Evolutionary conservation across 495 filamentous ascomycete species (phyloP).

Genomic region (Hyaloscypha bicolor): DNA sequence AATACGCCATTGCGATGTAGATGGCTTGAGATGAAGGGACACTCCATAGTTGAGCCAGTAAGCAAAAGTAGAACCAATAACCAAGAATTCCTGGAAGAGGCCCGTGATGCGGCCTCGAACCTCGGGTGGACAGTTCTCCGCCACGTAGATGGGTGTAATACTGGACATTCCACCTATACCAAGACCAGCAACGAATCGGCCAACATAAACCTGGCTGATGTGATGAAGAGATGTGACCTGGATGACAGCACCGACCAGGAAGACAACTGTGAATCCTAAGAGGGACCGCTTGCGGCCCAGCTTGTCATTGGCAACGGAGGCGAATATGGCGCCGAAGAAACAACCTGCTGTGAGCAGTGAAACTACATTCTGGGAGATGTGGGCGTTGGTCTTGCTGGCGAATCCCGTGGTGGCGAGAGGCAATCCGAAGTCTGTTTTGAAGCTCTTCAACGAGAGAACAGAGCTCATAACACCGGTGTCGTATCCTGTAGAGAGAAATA

Average conservation of each 20-base stretch:
- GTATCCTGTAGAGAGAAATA: conserved; percentile 34
- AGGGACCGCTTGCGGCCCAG: conserved; percentile 39
- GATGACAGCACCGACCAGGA: conserved; percentile 39
- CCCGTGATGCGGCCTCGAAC: conserved; percentile 52
- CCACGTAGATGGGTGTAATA: conserved; percentile 45
- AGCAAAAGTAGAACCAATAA: conserved; percentile 49
- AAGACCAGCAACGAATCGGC: conserved; percentile 52
- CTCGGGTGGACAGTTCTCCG: conserved; percentile 57
- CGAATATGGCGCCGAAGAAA: conserved; percentile 30
- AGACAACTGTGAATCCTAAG: conserved; percentile 40
- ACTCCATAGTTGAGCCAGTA: conserved; percentile 58
- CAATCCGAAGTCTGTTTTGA: conserved; percentile 54
- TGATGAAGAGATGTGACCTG: conserved; percentile 41
- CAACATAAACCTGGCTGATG: conserved; percentile 41
- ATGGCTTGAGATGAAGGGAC: conserved; percentile 9
- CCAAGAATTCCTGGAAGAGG: conserved; percentile 28
- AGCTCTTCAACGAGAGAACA: conserved; percentile 55
- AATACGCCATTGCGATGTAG: conserved; percentile 53
- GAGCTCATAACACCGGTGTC: conserved; percentile 63
- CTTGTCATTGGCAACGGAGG: conserved; percentile 35
- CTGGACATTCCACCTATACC: conserved; percentile 59
- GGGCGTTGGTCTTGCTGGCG: conserved; percentile 41
- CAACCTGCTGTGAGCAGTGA: conserved; percentile 56
- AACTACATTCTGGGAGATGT: conserved; percentile 59
- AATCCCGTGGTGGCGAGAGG: conserved; percentile 27